Conservation (phyloP, 1,284 basidiomycete species). For the Anthracocystis panici-leucophaei region DNA sequence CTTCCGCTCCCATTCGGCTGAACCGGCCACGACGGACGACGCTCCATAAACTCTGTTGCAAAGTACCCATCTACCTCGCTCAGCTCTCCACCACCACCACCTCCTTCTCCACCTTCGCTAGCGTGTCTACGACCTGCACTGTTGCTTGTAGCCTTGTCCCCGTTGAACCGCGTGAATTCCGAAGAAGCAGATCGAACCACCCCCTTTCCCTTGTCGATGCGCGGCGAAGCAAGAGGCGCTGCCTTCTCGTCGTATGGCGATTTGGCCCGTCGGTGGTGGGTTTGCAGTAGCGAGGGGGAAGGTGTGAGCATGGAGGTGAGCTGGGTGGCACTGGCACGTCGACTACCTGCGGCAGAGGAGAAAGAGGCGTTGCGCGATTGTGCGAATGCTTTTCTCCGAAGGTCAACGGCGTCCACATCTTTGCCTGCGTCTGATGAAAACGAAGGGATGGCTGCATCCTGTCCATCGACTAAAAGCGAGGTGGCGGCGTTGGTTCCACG, state of each 20-base stretch:
- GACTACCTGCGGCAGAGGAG: constrained; percentile 3
- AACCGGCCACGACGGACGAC: constrained; percentile 7
- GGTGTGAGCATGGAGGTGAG: constrained; percentile 27
- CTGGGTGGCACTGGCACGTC: constrained; percentile 8
- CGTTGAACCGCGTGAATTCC: constrained; percentile 11
- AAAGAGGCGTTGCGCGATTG: constrained; percentile 18
- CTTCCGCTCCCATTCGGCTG: constrained; percentile 1
- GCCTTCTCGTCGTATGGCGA: constrained; percentile 53
- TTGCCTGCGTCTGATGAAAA: constrained; percentile 1
- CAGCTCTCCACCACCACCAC: neutral
- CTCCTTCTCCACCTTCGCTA: constrained; percentile 6
- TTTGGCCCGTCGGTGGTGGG: constrained; percentile 30
- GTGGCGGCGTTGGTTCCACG: constrained; percentile 7
- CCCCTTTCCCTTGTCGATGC: constrained; percentile 50
- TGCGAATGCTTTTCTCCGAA: constrained; percentile 10
- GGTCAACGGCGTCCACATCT: constrained; percentile 6
- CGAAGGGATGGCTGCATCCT: neutral
- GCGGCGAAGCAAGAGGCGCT: constrained; percentile 45
- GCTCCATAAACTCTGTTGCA: constrained; percentile 2
- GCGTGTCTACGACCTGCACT: constrained; percentile 4
- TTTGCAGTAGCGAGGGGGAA: constrained; percentile 20
- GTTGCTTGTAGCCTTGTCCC: neutral
- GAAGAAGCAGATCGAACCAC: constrained; percentile 38
- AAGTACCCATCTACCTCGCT: constrained; percentile 42
- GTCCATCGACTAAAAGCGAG: neutral